A percentile compares a stretch with the other conserved stretches of the same genome.
Evolutionary conservation across 225 moss, liverwort and hornwort genomes (phyloP).

Genomic region (Anthoceros angustus): DNA sequence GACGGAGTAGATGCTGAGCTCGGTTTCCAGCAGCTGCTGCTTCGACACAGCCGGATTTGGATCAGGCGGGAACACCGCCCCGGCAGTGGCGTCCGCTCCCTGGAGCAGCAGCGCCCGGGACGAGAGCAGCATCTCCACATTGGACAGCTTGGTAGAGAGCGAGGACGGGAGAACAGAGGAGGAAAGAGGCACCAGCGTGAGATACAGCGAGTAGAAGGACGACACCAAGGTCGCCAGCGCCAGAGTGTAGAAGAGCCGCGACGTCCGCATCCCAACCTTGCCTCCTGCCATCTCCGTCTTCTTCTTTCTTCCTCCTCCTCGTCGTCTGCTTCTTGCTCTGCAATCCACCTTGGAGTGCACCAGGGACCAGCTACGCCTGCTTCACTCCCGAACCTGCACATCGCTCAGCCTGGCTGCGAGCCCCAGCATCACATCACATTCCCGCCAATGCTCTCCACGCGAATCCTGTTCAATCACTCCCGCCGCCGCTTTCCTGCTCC

Average conservation of each 20-base stretch:
- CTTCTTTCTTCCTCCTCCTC: background rate
- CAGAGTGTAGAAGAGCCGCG: background rate
- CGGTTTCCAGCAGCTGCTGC: background rate
- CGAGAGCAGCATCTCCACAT: background rate
- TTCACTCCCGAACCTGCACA: no score
- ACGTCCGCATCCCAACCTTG: background rate
- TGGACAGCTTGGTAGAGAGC: background rate
- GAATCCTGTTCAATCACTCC: no score
- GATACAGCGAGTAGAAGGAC: background rate
- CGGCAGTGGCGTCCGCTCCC: background rate
- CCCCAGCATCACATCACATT: no score
- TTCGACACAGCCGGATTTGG: background rate
- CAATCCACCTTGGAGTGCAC: no score
- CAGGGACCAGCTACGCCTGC: no score
- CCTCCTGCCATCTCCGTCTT: background rate
- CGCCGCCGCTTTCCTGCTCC: no score
- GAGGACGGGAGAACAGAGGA: background rate
- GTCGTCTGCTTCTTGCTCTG: no score
- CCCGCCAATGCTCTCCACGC: no score
- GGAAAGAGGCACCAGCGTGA: background rate
- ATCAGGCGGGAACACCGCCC: background rate
- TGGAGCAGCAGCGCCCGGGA: background rate
- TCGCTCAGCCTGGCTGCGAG: no score
- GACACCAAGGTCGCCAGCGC: constrained; percentile 1
- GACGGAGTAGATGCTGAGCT: constrained; percentile 3